These are phyloP conservation scores for Fusarium tupiense DNA, from an alignment of 2,329 filamentous ascomycete genomes.

Conservation along the genomic window DNA sequence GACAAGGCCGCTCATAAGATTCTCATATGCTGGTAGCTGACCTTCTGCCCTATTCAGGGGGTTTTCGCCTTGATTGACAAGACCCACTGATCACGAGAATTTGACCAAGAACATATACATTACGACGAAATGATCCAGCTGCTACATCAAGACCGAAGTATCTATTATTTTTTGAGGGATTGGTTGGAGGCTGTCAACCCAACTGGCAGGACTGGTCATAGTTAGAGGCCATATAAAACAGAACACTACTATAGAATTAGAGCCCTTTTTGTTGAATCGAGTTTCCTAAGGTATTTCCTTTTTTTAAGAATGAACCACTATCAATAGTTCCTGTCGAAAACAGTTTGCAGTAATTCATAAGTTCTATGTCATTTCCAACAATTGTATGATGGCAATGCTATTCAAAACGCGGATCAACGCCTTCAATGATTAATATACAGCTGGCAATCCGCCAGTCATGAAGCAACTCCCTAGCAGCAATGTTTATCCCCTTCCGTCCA, in stretches of 20 bases:
- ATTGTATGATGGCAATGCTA: slow-evolving; percentile 11
- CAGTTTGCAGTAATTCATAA: background rate
- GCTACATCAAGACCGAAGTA: background rate
- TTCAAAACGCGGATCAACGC: slow-evolving; percentile 20
- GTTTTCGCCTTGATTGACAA: background rate
- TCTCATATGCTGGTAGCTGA: background rate
- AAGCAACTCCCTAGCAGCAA: background rate
- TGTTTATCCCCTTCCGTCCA: background rate
- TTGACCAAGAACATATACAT: background rate
- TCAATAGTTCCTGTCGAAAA: no score
- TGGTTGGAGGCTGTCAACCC: background rate
- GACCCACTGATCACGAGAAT: background rate
- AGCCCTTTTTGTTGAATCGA: background rate
- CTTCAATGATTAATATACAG: slow-evolving; percentile 32
- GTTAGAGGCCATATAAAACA: background rate
- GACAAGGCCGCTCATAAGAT: background rate
- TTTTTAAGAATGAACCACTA: background rate
- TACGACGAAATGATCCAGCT: background rate
- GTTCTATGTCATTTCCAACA: background rate
- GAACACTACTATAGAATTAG: background rate
- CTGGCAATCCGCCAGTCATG: background rate
- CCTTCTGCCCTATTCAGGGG: background rate
- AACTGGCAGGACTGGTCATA: background rate
- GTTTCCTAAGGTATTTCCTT: no score
- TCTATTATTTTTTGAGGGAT: background rate